Evolutionary conservation across 208 protist species (phyloP).

Genomic region (Endotrypanum monterogeii): DNA sequence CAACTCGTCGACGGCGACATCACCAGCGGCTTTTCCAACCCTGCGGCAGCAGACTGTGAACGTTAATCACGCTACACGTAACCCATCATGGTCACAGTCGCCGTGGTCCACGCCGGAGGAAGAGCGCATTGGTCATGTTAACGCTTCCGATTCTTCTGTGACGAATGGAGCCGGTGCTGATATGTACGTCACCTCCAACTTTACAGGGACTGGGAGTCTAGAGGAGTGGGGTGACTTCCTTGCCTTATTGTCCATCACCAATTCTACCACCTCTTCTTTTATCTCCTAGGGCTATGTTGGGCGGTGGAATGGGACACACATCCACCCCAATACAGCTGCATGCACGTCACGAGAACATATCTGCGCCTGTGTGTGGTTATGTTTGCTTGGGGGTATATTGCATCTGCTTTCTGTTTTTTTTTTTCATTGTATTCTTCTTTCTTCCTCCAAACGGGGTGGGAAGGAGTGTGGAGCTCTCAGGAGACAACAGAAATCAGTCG

Average conservation of each 20-base stretch:
- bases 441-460: too few species aligned
- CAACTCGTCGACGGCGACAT: background rate
- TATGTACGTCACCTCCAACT: background rate
- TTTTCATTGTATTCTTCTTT: background rate
- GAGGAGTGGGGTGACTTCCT: constrained; percentile 26
- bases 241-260: constrained; percentile 24
- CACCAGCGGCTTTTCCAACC: background rate
- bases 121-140: constrained; percentile 15
- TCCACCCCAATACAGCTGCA: background rate
- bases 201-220: constrained; percentile 3
- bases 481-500: background rate
- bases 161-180: background rate
- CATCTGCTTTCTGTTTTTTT: background rate
- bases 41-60: constrained; percentile 9
- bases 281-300: background rate
- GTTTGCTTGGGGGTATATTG: too few species aligned
- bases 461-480: too few species aligned
- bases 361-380: background rate
- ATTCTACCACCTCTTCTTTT: constrained; percentile 19
- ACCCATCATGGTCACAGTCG: background rate
- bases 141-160: background rate
- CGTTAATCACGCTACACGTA: background rate
- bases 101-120: constrained; percentile 29
- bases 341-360: background rate
- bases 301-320: background rate